Conservation (phyloP, 176 grass and related monocot genomes). For the Hsuehochloa calcarea region DNA sequence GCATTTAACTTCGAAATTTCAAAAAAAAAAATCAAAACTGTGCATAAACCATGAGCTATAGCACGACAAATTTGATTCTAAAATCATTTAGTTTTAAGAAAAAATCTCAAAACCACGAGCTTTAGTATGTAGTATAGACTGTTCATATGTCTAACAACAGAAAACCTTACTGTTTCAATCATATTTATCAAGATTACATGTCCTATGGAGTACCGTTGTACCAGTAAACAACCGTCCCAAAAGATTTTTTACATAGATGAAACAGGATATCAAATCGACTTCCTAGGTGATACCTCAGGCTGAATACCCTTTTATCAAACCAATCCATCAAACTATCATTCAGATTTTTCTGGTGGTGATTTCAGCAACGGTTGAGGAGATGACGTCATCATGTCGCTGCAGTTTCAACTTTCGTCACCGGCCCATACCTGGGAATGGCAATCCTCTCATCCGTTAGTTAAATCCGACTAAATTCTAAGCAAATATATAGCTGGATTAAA, state of each 20-base stretch:
- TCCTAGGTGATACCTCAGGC: constrained; percentile 19
- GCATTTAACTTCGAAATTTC: background rate
- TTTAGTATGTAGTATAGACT: background rate
- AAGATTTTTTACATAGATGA: constrained; percentile 39
- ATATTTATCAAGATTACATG: constrained; percentile 11
- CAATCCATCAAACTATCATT: constrained; percentile 34
- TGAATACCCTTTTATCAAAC: constrained; percentile 16
- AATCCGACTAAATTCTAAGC: background rate
- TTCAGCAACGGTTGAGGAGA: constrained; percentile 34
- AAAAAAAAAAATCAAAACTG: background rate
- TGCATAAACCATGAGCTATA: background rate
- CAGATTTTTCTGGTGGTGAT: constrained; percentile 6
- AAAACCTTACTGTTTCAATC: constrained; percentile 28
- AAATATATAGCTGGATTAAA: background rate
- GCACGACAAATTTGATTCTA: background rate
- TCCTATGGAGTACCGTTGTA: constrained; percentile 33
- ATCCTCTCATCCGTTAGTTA: background rate
- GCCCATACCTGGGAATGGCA: constrained; percentile 18
- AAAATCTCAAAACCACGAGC: background rate
- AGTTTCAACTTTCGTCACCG: background rate
- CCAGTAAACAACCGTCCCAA: constrained; percentile 27
- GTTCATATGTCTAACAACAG: background rate
- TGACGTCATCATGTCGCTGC: background rate
- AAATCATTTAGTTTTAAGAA: background rate
- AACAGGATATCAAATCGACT: constrained; percentile 18